phyloP scores from a whole-genome alignment of 2,329 filamentous ascomycete genomes.

The Colletotrichum sp. region DNA sequence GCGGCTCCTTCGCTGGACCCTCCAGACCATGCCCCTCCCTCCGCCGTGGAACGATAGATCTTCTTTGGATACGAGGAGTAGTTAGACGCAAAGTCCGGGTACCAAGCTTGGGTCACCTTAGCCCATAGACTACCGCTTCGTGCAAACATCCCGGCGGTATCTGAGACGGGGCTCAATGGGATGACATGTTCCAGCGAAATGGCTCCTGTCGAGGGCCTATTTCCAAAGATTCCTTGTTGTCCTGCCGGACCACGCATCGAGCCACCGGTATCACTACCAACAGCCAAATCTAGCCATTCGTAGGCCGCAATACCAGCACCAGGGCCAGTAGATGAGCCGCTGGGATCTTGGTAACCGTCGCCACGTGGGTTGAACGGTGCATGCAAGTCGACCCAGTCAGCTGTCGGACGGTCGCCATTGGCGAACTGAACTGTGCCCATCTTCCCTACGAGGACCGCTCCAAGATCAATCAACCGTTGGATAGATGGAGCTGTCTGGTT shows the following conservation, averaged over 20 bases:
- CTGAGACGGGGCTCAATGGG: conserved; percentile 36
- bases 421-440: conserved; percentile 49
- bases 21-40: neutral
- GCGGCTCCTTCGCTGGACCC: neutral
- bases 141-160: neutral
- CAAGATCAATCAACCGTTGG: conserved; percentile 60
- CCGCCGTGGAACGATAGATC: neutral
- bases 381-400: conserved; percentile 41
- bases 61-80: neutral
- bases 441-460: conserved; percentile 54
- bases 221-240: conserved; percentile 46
- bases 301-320: conserved; percentile 26
- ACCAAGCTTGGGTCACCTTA: neutral
- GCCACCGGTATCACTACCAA: conserved; percentile 25
- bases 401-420: conserved; percentile 42
- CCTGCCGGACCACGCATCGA: conserved; percentile 36
- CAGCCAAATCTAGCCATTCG: conserved; percentile 26
- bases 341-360: conserved; percentile 27
- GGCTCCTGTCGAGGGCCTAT: conserved; percentile 43
- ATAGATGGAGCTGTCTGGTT: conserved; percentile 53
- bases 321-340: conserved; percentile 24
- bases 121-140: neutral
- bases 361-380: conserved; percentile 32
- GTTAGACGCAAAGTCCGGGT: neutral
- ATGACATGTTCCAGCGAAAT: conserved; percentile 43